Percentiles rank a stretch among this genome's conserved stretches.
Conservation (phyloP, 495 filamentous ascomycete species). For the Lophiotrema nucula region DNA sequence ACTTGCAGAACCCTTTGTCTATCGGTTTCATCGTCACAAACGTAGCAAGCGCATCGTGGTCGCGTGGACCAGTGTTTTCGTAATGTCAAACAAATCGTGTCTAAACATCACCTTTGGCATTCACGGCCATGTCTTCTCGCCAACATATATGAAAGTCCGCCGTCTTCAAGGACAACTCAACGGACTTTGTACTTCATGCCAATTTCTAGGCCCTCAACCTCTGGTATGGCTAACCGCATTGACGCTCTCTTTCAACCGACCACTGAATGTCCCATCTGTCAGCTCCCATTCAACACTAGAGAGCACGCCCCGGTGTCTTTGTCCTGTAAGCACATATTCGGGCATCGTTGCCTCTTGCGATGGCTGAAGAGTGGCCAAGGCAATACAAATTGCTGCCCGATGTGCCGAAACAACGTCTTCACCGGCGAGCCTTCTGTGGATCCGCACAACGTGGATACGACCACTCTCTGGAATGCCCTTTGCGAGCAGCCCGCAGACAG, state of each 20-base stretch:
- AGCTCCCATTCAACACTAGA: background rate
- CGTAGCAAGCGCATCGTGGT: too few species aligned
- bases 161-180: too few species aligned
- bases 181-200: too few species aligned
- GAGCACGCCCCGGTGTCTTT: conserved; percentile 11
- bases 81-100: too few species aligned
- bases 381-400: conserved; percentile 2
- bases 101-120: too few species aligned
- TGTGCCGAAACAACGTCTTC: conserved; percentile 1
- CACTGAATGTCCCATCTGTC: conserved; percentile 8
- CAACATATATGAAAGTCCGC: too few species aligned
- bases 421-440: background rate
- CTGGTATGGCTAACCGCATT: conserved; percentile 46
- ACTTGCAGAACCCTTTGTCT: too few species aligned
- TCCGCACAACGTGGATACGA: background rate
- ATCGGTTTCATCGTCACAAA: too few species aligned
- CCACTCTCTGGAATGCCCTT: conserved; percentile 6
- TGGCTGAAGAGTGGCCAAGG: conserved; percentile 13
- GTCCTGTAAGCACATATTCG: conserved; percentile 15
- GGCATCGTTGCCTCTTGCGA: conserved; percentile 1
- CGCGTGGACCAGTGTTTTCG: too few species aligned
- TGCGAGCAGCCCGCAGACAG: background rate
- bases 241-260: background rate
- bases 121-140: too few species aligned
- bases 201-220: too few species aligned